Evolutionary conservation across 2,329 filamentous ascomycete species (phyloP), one percentile per base, ranked within the genome.

Genomic region (Simplicillium sp.): DNA sequence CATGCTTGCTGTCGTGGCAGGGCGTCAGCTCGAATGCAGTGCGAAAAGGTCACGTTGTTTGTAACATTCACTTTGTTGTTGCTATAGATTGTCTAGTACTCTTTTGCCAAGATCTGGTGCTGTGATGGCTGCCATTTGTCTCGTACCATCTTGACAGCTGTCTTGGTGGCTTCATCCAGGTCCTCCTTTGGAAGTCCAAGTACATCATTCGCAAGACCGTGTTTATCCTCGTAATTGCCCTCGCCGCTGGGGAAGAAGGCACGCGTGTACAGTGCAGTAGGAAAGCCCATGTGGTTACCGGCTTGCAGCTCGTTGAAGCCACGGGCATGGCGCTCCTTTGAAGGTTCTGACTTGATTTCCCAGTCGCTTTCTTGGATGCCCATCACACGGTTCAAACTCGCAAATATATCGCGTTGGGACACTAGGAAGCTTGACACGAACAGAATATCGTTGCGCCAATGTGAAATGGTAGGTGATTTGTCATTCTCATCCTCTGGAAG

Each of bases 331-430:
- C 76, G 65, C 53, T 74, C 57, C 32, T 60, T 46, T 1, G 62
- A 57, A 0, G 55, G 48, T 55, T 79, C 69, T 8, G 67, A 57
- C 2, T 52, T 62, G 42, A 84, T 68, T 3, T 53, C 66, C 81
- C 81, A 85, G 49, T 84, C 80, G 0, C 55, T 58, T 29, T 80
- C 72, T 2, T 60, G 70, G 0, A 71, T 76, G 0, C 69, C 69
- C 0, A 73, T 71, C 3, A 79, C 78, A 0, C 72, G 70, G 49
- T 79, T 66, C 11, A 80, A 58, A 13, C 69, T 70, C 29, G 71
- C 69, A 40, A 85, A 66, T 62, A 85, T 83, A 11, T 85, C 80
- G 11, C 67, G 65, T 55, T 85, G 82, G 44, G 58, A 75, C 44
- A 80, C 48, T 9, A 60, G 54, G 59, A 82, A 84, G 44, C 72